Evolutionary conservation across 176 grass and related monocot genomes (phyloP), one percentile per base, ranked within the genome.

Genomic region (Paspalum notatum): DNA sequence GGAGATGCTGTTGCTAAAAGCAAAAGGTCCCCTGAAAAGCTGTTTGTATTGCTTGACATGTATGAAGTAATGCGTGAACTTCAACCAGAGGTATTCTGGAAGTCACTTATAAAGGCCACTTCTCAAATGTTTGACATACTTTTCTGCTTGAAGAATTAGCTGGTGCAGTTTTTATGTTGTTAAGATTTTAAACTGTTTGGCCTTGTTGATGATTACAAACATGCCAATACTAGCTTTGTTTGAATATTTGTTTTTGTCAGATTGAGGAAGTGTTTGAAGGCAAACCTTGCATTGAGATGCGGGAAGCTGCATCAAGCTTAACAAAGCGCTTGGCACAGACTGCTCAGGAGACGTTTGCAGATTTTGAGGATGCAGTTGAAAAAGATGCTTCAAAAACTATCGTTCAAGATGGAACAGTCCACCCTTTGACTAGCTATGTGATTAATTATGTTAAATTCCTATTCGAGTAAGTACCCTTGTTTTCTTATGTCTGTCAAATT

Each of bases 371-470:
- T 25, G 74, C 86, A 62, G 90, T 98, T 57, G 96, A 98, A 75
- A 98, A 98, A 84, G 96, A 98, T 83, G 85, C 92, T 78, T 91
- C 92, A 32, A 98, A 98, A 75, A 98, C 96, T 69, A 90, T 89
- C 55, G 90, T 98, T 81, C 77, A 87, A 46, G 96, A 98, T 85
- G 95, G 95, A 90, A 98, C 95, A 72, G 95, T 98, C 48, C 95
- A 98, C 82, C 95, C 95, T 87, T 85, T 98, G 48, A 98, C 90
- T 40, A 98, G 95, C 84, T 98, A 98, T 76, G 92, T 98, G 24
- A 98, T 98, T 74, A 98, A 98, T 68, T 98, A 95, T 64, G 90
- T 98, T 81, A 98, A 98, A 74, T 98, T 98, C 80, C 66, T 98
- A 37, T 98, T 98, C 44, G 92, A 98, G 95, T 98, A 89, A 84